A percentile compares a stretch with the other conserved stretches of the same genome.
Evolutionary conservation across 2,329 filamentous ascomycete genomes (phyloP).

Genomic region (Pseudocercospora eumusae): DNA sequence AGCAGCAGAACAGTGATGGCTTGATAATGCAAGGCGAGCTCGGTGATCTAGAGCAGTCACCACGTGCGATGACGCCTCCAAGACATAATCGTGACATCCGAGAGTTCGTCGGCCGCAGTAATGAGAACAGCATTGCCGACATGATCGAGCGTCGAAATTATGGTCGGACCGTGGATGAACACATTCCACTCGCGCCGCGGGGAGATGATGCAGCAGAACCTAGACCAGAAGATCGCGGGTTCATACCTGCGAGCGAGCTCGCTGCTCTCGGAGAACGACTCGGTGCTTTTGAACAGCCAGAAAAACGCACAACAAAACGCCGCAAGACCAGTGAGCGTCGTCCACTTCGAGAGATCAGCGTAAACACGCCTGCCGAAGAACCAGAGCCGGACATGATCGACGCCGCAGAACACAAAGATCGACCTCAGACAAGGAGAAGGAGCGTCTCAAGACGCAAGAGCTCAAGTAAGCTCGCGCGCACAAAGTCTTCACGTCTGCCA

Average conservation of each 20-base stretch:
- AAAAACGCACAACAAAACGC: conserved; percentile 26
- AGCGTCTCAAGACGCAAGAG: conserved; percentile 26
- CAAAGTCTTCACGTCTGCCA: conserved; percentile 43
- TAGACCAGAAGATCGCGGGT: conserved; percentile 22
- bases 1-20: conserved; percentile 11
- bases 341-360: conserved; percentile 30
- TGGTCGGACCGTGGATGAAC: not conserved
- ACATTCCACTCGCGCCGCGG: not conserved
- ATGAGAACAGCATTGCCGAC: conserved; percentile 9
- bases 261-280: conserved; percentile 20
- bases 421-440: conserved; percentile 17
- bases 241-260: conserved; percentile 37
- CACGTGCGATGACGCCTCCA: conserved; percentile 31
- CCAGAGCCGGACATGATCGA: conserved; percentile 10
- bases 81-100: conserved; percentile 38
- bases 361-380: conserved; percentile 24
- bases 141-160: conserved; percentile 27
- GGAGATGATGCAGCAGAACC: conserved; percentile 5
- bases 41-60: conserved; percentile 28
- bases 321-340: conserved; percentile 30
- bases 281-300: conserved; percentile 15
- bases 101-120: conserved; percentile 30
- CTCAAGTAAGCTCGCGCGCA: conserved; percentile 32
- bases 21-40: conserved; percentile 35
- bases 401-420: conserved; percentile 14